Evolutionary conservation across 2,329 filamentous ascomycete genomes (phyloP), one percentile per base, ranked within the genome.

Genomic region (Pyrenophora teres): DNA sequence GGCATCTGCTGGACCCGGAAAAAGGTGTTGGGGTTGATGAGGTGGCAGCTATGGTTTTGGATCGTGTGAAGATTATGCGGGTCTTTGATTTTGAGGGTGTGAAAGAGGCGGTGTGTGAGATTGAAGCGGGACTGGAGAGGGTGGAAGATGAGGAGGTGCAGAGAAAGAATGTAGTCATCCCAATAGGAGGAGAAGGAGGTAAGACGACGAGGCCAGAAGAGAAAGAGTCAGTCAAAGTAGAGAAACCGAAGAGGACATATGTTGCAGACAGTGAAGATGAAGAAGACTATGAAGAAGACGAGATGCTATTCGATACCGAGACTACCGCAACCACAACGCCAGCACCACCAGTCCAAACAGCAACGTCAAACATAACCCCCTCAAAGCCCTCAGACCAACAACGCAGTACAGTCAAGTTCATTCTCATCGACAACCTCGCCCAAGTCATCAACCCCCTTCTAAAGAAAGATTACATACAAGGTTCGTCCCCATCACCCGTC

Each of bases 31-130:
- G 23, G 10, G 30, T 47, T 4, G 67, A 73, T 32, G 54, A 70
- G n/a, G 50, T 66, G 13, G 74, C 76, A 8, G 65, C 70, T 2
- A 59, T 56, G 15, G 49, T 75, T 4, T 69, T 82, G 0, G 77
- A 78, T 21, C 62, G 76, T 1, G 71, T 81, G 3, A 74, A 72
- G 53, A 77, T 82, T 23, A 79, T 80, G 72, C 73, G 79, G 4
- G 76, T 79, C 0, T 82, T 82, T 57, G 79, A 82, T 57, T 73
- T 78, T 33, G 70, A 75, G 7, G 80, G 80, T 0, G 56, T 81
- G 21, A 65, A 70, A 8, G 80, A 82, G 55, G 76, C 76, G 8
- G 53, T 81, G 3, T 62, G 59, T 0, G 80, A 82, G 60, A 54
- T 81, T 31, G 62, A 71, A 23, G 73, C 74, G n/a, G 67, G 46